Evolutionary conservation across 2,329 filamentous ascomycete species (phyloP).

Genomic region (Diaporthe longicolla): DNA sequence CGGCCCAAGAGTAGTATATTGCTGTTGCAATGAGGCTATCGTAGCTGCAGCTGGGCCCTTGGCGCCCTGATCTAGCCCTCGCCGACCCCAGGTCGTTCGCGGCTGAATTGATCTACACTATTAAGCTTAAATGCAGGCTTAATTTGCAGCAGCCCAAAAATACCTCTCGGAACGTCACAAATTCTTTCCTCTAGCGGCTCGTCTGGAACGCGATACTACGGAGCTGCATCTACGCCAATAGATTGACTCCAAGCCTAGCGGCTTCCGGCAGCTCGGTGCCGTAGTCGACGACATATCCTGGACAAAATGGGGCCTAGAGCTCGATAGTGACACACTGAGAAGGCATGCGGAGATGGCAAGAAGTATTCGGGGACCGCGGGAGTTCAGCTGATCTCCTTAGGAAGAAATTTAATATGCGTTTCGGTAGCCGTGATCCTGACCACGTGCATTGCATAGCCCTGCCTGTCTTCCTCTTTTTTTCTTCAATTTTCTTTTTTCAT

Average conservation of each 20-base stretch:
- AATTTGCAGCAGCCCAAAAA: conserved; percentile 23
- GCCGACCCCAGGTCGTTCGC: background rate
- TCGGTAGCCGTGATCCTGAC: background rate
- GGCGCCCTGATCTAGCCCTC: conserved; percentile 26
- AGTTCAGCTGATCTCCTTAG: background rate
- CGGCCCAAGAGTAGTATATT: conserved; percentile 12
- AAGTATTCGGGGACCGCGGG: background rate
- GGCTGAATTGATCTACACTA: conserved; percentile 35
- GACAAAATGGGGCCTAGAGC: background rate
- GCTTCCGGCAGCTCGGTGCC: conserved; percentile 6
- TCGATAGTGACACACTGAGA: background rate
- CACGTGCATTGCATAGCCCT: background rate
- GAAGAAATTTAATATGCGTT: background rate
- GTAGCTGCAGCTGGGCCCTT: conserved; percentile 31
- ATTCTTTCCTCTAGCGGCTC: conserved; percentile 2
- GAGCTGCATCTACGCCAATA: background rate
- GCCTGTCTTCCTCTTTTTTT: no score
- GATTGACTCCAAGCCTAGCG: background rate
- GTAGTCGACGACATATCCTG: background rate
- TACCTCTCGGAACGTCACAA: background rate
- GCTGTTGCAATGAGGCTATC: conserved; percentile 31
- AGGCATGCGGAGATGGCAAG: background rate
- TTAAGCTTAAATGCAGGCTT: conserved; percentile 35
- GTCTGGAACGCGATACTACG: background rate
- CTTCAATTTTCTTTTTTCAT: no score